phyloP scores from a whole-genome alignment of 2,329 filamentous ascomycete species.

The Dactylellina leptospora region DNA sequence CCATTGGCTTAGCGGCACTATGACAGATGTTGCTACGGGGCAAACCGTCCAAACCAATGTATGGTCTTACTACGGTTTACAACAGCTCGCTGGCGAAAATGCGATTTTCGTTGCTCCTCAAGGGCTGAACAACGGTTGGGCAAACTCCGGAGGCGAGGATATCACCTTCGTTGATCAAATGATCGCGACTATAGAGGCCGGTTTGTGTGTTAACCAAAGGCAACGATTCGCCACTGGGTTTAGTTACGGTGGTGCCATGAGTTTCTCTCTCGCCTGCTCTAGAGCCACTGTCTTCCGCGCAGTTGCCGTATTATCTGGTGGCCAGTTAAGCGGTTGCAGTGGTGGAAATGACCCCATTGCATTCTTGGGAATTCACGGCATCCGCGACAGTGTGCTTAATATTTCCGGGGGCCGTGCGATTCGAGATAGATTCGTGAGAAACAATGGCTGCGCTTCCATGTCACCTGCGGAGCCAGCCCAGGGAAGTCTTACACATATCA shows the following conservation, averaged over 20 bases:
- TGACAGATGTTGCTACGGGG: constrained; percentile 60
- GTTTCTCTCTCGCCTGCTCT: constrained; percentile 62
- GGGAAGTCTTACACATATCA: constrained; percentile 53
- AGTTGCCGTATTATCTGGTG: constrained; percentile 60
- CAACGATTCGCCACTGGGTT: constrained; percentile 63
- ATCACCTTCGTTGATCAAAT: constrained; percentile 62
- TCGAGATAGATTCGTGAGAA: constrained; percentile 60
- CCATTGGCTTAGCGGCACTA: constrained; percentile 62
- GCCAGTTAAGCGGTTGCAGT: constrained; percentile 59
- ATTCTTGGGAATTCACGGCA: constrained; percentile 62
- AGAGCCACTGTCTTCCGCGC: constrained; percentile 61
- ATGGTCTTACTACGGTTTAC: constrained; percentile 64
- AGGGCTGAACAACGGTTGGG: constrained; percentile 62
- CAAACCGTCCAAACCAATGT: too few species aligned
- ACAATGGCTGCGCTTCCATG: constrained; percentile 60
- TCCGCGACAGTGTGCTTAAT: constrained; percentile 60
- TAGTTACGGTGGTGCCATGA: constrained; percentile 63
- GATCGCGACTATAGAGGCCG: constrained; percentile 59
- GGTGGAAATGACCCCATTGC: constrained; percentile 61
- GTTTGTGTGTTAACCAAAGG: constrained; percentile 62
- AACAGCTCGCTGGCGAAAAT: constrained; percentile 59
- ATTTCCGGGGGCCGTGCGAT: constrained; percentile 59
- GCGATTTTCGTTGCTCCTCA: constrained; percentile 63
- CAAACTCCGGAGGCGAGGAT: constrained; percentile 62
- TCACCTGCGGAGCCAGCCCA: constrained; percentile 54